Conservation (phyloP, 2,329 filamentous ascomycete genomes). For the Raffaelea albimanens region DNA sequence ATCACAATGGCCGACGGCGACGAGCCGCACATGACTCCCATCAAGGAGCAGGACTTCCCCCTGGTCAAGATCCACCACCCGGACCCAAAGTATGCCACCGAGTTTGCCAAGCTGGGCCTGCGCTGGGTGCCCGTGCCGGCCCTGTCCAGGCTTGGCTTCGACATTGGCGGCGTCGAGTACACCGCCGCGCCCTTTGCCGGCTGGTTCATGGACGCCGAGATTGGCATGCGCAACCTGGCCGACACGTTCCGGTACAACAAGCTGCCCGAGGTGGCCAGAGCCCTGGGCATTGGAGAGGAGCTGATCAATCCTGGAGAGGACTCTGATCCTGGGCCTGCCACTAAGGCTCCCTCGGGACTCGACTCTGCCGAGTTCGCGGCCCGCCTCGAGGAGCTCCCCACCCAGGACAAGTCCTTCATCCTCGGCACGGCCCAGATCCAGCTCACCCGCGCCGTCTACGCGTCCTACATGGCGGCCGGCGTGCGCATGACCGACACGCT, state of each 20-base stretch:
- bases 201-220: constrained; percentile 23
- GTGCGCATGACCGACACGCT: constrained; percentile 17
- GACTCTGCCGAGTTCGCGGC: too few species aligned
- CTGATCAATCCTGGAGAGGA: too few species aligned
- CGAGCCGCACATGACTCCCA: constrained; percentile 14
- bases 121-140: constrained; percentile 18
- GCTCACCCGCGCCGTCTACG: constrained; percentile 18
- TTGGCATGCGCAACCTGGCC: constrained; percentile 18
- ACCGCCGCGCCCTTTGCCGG: constrained; percentile 16
- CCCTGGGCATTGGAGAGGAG: constrained; percentile 8
- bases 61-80: constrained; percentile 17
- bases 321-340: too few species aligned
- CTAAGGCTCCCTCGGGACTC: too few species aligned
- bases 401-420: constrained; percentile 13
- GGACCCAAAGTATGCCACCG: constrained; percentile 1
- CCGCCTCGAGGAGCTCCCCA: constrained; percentile 17
- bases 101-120: constrained; percentile 17
- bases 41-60: constrained; percentile 11
- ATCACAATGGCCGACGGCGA: constrained; percentile 19
- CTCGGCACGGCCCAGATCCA: constrained; percentile 17
- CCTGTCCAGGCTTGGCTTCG: constrained; percentile 18
- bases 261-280: constrained; percentile 14
- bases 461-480: constrained; percentile 15
- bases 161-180: constrained; percentile 16
- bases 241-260: constrained; percentile 18